Conservation (phyloP, 148 eudicot species). For the Spergularia bocconei region DNA sequence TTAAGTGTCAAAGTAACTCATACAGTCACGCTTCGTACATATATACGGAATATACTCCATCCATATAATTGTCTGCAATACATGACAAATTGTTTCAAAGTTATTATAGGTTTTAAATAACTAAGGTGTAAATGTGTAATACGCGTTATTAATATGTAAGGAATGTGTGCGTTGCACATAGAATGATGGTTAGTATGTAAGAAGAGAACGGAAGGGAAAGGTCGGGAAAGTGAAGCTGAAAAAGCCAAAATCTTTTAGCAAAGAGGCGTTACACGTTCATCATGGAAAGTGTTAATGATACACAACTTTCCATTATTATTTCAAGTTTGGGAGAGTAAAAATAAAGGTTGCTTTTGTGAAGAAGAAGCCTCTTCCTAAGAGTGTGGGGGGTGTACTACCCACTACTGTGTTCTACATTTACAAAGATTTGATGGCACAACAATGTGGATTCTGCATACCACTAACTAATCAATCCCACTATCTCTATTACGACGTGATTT, state of each 20-base stretch:
- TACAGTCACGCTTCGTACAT: no score
- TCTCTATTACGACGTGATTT: slow-evolving; percentile 9
- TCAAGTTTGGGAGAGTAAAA: background rate
- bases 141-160: no score
- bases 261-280: slow-evolving; percentile 22
- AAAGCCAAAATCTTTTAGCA: slow-evolving; percentile 21
- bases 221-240: slow-evolving; percentile 4
- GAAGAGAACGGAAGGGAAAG: background rate
- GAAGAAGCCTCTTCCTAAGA: background rate
- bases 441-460: background rate
- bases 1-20: no score
- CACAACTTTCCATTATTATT: slow-evolving; percentile 17
- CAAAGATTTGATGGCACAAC: background rate
- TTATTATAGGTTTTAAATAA: no score
- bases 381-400: no score
- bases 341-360: background rate
- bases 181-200: no score
- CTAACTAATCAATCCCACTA: slow-evolving; percentile 23
- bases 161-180: no score
- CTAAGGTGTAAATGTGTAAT: no score
- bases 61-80: no score
- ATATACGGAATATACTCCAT: no score
- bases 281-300: slow-evolving; percentile 22
- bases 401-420: slow-evolving; percentile 5
- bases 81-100: no score